Base-by-base conservation (phyloP, 495 filamentous ascomycete genomes). In the Jackrogersella minutella region DNA sequence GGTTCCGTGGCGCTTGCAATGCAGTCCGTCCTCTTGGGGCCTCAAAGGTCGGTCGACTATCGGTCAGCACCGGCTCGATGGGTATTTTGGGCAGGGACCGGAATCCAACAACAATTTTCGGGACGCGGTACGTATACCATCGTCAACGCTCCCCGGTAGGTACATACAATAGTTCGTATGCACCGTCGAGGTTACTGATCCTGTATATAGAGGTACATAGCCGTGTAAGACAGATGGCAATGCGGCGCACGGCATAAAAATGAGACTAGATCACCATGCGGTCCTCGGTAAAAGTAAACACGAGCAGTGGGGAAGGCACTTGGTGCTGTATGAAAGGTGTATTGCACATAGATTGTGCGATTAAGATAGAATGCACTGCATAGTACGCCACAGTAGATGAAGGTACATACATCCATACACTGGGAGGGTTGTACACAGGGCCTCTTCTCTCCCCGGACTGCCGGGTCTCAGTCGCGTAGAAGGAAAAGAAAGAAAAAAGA, bases 391-490 rank as follows among this genome's bases (percentile, higher is more conserved):
- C 21, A 46, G 41, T 13, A 10, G 53, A 21, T 14, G 54, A 21
- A n/a, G 8, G 26, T 24, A 36, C 14, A 49, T 17, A 49, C n/a
- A 44, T n/a, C n/a, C n/a, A n/a, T n/a, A n/a, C n/a, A n/a, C n/a
- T n/a, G n/a, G n/a, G n/a, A 34, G 36, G 28, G 19, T 31, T 24
- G n/a, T 9, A 22, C 14, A 34, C 10, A 44, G 33, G 44, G 17
- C 26, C 37, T 14, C 28, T 16, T 3, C 39, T 63, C 14, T 47
- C 58, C 40, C 54, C 54, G 59, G 65, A 68, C 60, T 64, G 41
- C 57, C 66, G 51, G 51, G 66, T 69, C 66, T 55, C 21, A 31
- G 40, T 69, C 47, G 66, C 51, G 56, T 65, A 61, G 61, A 55
- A 61, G 33, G 52, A 13, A 47, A 51, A 57, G 49, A 61, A 33